A percentile compares a stretch with the other conserved stretches of the same genome.
Evolutionary conservation across 148 eudicot species (phyloP).

Genomic region (Hydrangea macrophylla): DNA sequence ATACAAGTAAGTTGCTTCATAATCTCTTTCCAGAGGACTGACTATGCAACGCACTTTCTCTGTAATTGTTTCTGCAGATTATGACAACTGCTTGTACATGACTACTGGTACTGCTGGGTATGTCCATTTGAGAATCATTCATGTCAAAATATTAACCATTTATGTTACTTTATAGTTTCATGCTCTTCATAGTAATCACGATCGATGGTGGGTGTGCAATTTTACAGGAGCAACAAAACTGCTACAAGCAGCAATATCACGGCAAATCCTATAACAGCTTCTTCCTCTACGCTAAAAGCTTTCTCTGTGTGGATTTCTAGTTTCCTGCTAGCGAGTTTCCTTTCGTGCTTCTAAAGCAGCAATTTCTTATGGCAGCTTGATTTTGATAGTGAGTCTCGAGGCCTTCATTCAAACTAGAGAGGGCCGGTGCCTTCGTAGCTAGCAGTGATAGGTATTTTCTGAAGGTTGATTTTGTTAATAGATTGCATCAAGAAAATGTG

Average conservation of each 20-base stretch:
- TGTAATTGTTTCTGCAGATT: conserved; percentile 55
- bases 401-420: neutral
- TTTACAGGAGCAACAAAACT: conserved; percentile 49
- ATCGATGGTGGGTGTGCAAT: neutral
- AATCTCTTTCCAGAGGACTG: too few species aligned
- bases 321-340: conserved; percentile 25
- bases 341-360: conserved; percentile 19
- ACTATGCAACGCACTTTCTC: neutral
- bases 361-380: neutral
- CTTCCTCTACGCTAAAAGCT: conserved; percentile 23
- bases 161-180: neutral
- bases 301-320: conserved; percentile 14
- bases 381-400: neutral
- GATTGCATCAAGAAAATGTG: neutral
- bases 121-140: conserved; percentile 9
- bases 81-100: conserved; percentile 85
- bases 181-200: conserved; percentile 6
- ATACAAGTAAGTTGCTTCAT: too few species aligned
- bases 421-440: neutral
- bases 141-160: neutral
- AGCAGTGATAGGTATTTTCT: conserved; percentile 1
- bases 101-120: conserved; percentile 87
- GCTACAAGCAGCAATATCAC: conserved; percentile 30
- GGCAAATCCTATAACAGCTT: conserved; percentile 20
- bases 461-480: conserved; percentile 2